These are phyloP conservation scores for Cladorrhinum samala DNA, from an alignment of 495 filamentous ascomycete genomes.

Conservation along the genomic window DNA sequence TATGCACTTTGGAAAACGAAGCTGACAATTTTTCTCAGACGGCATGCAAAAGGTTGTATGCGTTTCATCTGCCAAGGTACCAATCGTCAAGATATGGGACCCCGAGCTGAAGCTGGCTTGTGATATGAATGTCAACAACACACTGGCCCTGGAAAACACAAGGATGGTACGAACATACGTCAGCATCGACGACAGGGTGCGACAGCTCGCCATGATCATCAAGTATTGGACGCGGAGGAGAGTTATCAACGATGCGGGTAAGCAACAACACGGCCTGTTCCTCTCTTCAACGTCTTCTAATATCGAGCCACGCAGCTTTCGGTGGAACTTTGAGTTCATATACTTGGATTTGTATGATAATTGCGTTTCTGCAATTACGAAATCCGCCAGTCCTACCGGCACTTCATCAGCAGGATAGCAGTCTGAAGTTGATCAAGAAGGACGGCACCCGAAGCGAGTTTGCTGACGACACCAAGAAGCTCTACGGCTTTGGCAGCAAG, in stretches of 20 bases:
- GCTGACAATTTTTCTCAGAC: conserved; percentile 47
- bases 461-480: conserved; percentile 71
- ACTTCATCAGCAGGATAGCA: conserved; percentile 64
- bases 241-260: conserved; percentile 92
- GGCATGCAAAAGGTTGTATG: conserved; percentile 96
- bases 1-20: too few species aligned
- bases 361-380: conserved; percentile 90
- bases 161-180: conserved; percentile 98
- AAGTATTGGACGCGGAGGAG: conserved; percentile 94
- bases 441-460: conserved; percentile 67
- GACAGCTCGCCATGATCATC: conserved; percentile 88
- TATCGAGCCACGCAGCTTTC: conserved; percentile 58
- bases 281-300: too few species aligned
- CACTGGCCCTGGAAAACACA: conserved; percentile 88
- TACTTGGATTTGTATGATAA: conserved; percentile 99
- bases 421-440: conserved; percentile 51
- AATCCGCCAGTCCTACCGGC: conserved; percentile 82
- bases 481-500: conserved; percentile 64
- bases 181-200: conserved; percentile 82
- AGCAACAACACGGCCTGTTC: too few species aligned
- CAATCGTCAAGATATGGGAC: conserved; percentile 99
- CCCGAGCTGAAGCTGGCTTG: conserved; percentile 86
- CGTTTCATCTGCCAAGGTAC: conserved; percentile 88
- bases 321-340: conserved; percentile 96
- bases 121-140: conserved; percentile 99